Evolutionary conservation across 371 early-diverging fungal species (phyloP), one percentile per base, ranked within the genome.

Genomic region (Paramicrosporidium saccamoebae): DNA sequence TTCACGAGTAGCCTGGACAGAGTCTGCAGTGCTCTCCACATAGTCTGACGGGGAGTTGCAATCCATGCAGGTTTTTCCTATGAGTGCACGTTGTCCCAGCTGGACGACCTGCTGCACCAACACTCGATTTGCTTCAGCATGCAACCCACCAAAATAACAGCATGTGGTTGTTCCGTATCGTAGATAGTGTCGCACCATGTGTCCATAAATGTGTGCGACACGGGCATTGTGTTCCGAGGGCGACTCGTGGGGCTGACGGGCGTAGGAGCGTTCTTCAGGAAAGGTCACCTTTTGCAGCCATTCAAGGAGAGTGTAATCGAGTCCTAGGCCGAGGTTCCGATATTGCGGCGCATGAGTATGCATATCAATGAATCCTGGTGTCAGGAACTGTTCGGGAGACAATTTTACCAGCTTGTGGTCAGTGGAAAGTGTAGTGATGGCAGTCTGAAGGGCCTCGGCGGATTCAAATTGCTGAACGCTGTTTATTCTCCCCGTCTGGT

Each of bases 261-360:
- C n/a, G n/a, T n/a, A n/a, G n/a, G n/a, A n/a, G n/a, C n/a, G n/a
- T n/a, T n/a, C n/a, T n/a, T n/a, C 48, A 16, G 73, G 75, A 46
- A 81, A 86, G 1, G 74, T 73, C 37, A 74, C 64, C 11, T 48
- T 57, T 12, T 64, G 45, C 10, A 79, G 58, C 79, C 81, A 81
- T 8, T 68, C 55, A 12, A 86, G 53, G 21, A 86, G 42, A n/a
- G 73, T 73, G 22, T 75, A 45, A 30, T 77, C 71, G 48, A 67
- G 63, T 10, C 79, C 81, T 5, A 64, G 62, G 12, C 81, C 82
- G 9, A 67, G 46, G 40, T 61, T 73, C 16, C 63, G 46, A 32
- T 64, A 75, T 48, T 86, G 88, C n/a, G 82, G 68, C n/a, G 79
- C 79, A 36, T 86, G 88, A 15, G 64, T 64, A 36, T 84, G 86